Evolutionary conservation across 352 stramenopile species (phyloP), one percentile per base, ranked within the genome.

Genomic region (Saprolegnia parasitica): DNA sequence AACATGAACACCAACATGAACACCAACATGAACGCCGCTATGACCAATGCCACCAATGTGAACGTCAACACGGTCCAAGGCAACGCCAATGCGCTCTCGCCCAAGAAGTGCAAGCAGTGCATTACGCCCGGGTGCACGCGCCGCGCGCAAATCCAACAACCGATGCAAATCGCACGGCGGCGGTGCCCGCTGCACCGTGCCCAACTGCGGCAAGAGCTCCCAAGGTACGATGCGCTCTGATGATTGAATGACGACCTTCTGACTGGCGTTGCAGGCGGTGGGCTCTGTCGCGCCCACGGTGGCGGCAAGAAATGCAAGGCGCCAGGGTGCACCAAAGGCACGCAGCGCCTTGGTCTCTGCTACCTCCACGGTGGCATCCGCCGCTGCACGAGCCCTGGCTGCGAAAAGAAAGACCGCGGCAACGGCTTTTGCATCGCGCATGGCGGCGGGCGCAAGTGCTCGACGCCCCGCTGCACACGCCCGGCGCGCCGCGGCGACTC

Each of bases 341-440:
- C 86, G 0, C 86, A 93, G 54, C 80, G 86, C 0, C 77, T 90
- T 15, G 86, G 86, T 0, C 70, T 91, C n/a, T 93, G 86, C 74
- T 91, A 91, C 63, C 49, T 91, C 49, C 86, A 93, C 60, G 84
- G 86, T 23, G 86, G 83, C 24, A 90, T 93, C 24, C 82, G 86
- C 15, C 81, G 81, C 24, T 93, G 82, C 67, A 78, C 89, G 29
- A 80, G 72, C 42, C 79, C 89, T 65, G 82, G 83, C 5, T 93
- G 86, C 65, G 87, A 84, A 67, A 91, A 91, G 72, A 91, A 91
- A 62, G 86, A 91, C 61, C 81, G 86, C 23, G 86, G 86, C 49
- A 92, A 92, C 40, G 86, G 84, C 11, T 91, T 87, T 55, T 93
- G 86, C 74, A 90, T 92, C 67, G 86, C 82, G 0, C 86, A 93